phyloP scores from a whole-genome alignment of 345 rosid genomes.

The Arabidopsis suecica region DNA sequence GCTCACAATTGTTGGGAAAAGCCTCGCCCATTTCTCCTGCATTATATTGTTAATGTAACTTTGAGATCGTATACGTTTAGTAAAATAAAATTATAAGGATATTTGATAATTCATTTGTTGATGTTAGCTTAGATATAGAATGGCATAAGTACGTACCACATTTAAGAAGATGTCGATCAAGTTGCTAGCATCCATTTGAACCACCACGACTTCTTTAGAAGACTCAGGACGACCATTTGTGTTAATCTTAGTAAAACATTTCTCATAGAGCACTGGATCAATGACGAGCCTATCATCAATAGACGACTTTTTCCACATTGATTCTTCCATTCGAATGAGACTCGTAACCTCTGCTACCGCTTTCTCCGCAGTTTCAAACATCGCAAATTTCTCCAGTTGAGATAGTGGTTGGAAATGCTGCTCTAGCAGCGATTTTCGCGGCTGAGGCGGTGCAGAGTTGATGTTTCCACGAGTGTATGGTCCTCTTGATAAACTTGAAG shows the following conservation, averaged over 20 bases:
- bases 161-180: constrained; percentile 61
- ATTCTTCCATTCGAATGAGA: constrained; percentile 56
- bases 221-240: constrained; percentile 63
- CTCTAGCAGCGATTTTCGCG: background rate
- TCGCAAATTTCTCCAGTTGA: constrained; percentile 51
- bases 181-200: constrained; percentile 49
- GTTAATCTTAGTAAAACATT: constrained; percentile 42
- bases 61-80: background rate
- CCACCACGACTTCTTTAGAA: constrained; percentile 57
- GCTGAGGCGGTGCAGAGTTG: constrained; percentile 13
- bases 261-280: constrained; percentile 52
- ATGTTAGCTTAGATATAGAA: background rate
- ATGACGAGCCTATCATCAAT: constrained; percentile 52
- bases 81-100: background rate
- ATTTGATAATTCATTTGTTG: background rate
- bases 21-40: constrained; percentile 69
- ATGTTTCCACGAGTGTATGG: constrained; percentile 19
- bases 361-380: constrained; percentile 48
- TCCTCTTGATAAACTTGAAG: constrained; percentile 16
- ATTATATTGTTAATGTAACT: background rate
- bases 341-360: constrained; percentile 60
- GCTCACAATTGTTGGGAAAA: constrained; percentile 70
- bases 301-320: constrained; percentile 64
- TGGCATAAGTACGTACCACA: constrained; percentile 45
- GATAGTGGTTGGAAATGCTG: constrained; percentile 34